Evolutionary conservation across 441 rosid genomes (phyloP), one percentile per base, ranked within the genome.

Genomic region (Dalechampia spathulata): DNA sequence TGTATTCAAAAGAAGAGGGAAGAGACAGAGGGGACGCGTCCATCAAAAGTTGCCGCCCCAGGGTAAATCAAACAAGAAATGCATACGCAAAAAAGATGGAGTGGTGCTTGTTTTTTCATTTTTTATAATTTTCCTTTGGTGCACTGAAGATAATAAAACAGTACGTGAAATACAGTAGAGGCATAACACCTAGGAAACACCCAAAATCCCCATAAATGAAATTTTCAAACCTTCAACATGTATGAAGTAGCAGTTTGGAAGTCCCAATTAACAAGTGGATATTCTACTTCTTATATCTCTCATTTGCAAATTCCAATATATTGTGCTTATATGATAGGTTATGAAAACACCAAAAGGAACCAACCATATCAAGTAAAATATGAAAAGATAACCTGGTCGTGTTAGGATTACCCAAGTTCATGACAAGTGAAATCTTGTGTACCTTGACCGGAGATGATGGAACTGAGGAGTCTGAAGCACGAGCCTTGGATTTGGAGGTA

Each of bases 361-460:
- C 49, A 30, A 56, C 17, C 20, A 39, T 6, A 19, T 38, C 60
- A 56, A n/a, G n/a, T 32, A 37, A 12, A 43, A 41, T 37, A 34
- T n/a, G n/a, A n/a, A n/a, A n/a, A n/a, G n/a, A n/a, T n/a, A n/a
- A n/a, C n/a, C n/a, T n/a, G n/a, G n/a, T n/a, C n/a, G n/a, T n/a
- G 23, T 47, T 37, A 25, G n/a, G 11, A 17, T 13, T 43, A 49
- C 21, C 9, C 32, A n/a, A n/a, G n/a, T 32, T 20, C 9, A 17
- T 20, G 12, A 10, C 21, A 38, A 43, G 42, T 2, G 13, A 28
- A 27, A 4, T 37, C 7, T 12, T 2, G 20, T 34, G 47, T 65
- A 94, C 98, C 99, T 86, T 83, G 38, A 77, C 61, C 27, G 90
- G 96, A 75, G 96, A 79, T 64, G 90, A 80, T 32, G 96, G 95